A percentile compares a stretch with the other conserved stretches of the same genome.
Evolutionary conservation across 306 rosid genomes (phyloP).

Genomic region (Cicer yamashitae): DNA sequence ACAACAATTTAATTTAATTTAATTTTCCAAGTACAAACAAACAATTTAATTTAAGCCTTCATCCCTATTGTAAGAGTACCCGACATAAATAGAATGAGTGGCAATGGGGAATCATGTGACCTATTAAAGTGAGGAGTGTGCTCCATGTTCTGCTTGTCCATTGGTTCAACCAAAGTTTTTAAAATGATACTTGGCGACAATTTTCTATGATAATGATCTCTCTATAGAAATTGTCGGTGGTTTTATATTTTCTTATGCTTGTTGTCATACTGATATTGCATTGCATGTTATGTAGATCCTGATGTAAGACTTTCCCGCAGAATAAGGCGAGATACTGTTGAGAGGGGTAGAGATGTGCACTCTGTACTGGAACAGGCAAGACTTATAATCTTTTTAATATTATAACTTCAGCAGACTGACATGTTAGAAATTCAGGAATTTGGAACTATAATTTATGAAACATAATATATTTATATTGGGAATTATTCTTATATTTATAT

Average conservation of each 20-base stretch:
- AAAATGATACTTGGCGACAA: conserved; percentile 29
- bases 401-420: conserved; percentile 11
- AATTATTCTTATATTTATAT: conserved; percentile 15
- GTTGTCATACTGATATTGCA: conserved; percentile 35
- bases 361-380: conserved; percentile 92
- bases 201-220: conserved; percentile 8
- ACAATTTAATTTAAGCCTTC: conserved; percentile 18
- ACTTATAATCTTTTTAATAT: conserved; percentile 6
- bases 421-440: conserved; percentile 1
- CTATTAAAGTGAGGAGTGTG: conserved; percentile 10
- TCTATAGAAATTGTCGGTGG: background rate
- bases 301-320: conserved; percentile 98
- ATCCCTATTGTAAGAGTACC: conserved; percentile 6
- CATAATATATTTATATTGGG: background rate
- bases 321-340: conserved; percentile 85
- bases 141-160: conserved; percentile 27
- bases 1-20: background rate
- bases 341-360: conserved; percentile 86
- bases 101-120: conserved; percentile 21
- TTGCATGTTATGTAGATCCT: conserved; percentile 66
- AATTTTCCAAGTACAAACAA: conserved; percentile 17
- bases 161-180: conserved; percentile 13
- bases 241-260: conserved; percentile 35
- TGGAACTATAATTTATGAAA: conserved; percentile 15
- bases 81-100: background rate